Conservation (phyloP, 768 basidiomycete species). For the Suillus ampliporus region DNA sequence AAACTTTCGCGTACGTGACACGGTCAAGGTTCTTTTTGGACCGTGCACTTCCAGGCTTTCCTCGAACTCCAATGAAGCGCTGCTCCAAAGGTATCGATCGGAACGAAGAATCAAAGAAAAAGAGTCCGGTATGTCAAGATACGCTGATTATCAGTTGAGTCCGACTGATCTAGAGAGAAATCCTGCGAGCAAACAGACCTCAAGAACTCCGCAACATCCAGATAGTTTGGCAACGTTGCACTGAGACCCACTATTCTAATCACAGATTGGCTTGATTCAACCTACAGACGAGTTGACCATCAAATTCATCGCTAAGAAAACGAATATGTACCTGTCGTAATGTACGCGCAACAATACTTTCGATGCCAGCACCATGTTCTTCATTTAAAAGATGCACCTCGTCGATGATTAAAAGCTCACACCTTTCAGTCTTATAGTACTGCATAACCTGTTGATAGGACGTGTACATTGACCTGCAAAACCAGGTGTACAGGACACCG, state of each 20-base stretch:
- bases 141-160: slow-evolving; percentile 57
- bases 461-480: too few species aligned
- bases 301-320: neutral
- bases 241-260: slow-evolving; percentile 96
- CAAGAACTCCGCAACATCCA: slow-evolving; percentile 95
- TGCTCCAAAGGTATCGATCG: slow-evolving; percentile 96
- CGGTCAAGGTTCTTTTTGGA: slow-evolving; percentile 85
- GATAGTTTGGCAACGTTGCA: slow-evolving; percentile 96
- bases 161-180: neutral
- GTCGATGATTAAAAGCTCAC: slow-evolving; percentile 85
- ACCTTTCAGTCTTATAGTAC: too few species aligned
- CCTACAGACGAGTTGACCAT: slow-evolving; percentile 49
- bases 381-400: slow-evolving; percentile 98
- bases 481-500: too few species aligned
- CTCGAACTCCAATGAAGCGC: slow-evolving; percentile 93
- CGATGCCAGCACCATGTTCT: slow-evolving; percentile 97
- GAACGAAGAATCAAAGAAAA: slow-evolving; percentile 98
- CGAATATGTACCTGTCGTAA: slow-evolving; percentile 71
- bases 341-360: slow-evolving; percentile 96
- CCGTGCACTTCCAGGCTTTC: slow-evolving; percentile 76
- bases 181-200: slow-evolving; percentile 52
- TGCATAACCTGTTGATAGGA: too few species aligned
- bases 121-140: slow-evolving; percentile 83
- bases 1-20: slow-evolving; percentile 90
- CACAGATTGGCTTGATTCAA: slow-evolving; percentile 94